Conservation (phyloP, 495 filamentous ascomycete species). For the Evansstolkia leycettana region DNA sequence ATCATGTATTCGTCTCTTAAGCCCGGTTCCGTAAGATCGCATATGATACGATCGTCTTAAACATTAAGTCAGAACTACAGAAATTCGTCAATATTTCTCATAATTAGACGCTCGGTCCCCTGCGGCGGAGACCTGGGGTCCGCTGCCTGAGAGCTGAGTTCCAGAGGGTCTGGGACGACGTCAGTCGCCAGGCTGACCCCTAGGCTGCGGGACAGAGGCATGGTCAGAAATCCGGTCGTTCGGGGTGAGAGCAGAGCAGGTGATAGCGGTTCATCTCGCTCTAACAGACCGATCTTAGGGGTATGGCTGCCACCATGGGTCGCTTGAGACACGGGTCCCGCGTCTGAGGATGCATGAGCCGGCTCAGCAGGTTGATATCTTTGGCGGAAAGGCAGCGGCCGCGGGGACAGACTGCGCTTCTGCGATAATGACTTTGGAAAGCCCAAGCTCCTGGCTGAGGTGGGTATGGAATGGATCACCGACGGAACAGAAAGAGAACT, state of each 20-base stretch:
- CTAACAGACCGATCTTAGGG: constrained; percentile 22
- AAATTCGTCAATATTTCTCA: constrained; percentile 43
- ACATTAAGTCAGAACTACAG: constrained; percentile 20
- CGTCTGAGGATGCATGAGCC: neutral
- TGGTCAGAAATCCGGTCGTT: constrained; percentile 33
- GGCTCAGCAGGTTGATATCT: constrained; percentile 23
- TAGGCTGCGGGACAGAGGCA: constrained; percentile 20
- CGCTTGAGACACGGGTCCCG: neutral
- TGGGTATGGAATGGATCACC: constrained; percentile 14
- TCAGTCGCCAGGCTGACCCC: constrained; percentile 23
- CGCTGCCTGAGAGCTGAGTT: constrained; percentile 19
- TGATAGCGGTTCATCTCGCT: constrained; percentile 23
- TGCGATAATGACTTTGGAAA: constrained; percentile 17
- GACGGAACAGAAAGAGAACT: constrained; percentile 19
- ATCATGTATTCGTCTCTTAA: neutral
- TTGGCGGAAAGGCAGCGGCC: constrained; percentile 30
- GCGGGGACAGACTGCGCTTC: constrained; percentile 28
- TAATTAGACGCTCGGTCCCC: constrained; percentile 34
- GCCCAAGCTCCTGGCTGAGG: constrained; percentile 17
- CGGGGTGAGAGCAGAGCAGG: constrained; percentile 36
- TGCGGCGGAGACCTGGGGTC: constrained; percentile 39
- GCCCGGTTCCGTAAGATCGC: too few species aligned
- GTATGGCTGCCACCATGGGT: neutral
- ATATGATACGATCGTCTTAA: neutral
- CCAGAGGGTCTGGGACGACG: constrained; percentile 10